A percentile compares a stretch with the other conserved stretches of the same genome.
Evolutionary conservation across 2,329 filamentous ascomycete genomes (phyloP).

Genomic region (Phialophora expanda): DNA sequence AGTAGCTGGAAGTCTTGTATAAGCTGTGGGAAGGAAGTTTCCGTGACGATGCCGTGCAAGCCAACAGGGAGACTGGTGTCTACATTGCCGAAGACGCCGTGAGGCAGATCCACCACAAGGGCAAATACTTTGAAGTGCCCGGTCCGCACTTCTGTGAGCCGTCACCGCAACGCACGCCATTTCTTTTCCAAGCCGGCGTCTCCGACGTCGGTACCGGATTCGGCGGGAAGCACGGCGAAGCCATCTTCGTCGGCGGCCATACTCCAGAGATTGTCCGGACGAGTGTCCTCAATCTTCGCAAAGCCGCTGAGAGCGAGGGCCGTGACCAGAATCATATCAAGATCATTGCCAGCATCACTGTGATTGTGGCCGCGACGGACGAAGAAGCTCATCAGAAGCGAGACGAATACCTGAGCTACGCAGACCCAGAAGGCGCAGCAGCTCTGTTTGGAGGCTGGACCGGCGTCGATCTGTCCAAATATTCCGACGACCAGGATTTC

Average conservation of each 20-base stretch:
- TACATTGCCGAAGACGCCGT: constrained; percentile 65
- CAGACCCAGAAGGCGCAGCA: constrained; percentile 58
- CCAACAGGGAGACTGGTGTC: constrained; percentile 62
- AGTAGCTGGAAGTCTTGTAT: constrained; percentile 44
- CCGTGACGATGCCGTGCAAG: constrained; percentile 55
- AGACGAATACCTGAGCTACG: constrained; percentile 57
- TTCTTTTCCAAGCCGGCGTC: constrained; percentile 56
- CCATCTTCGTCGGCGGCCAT: constrained; percentile 55
- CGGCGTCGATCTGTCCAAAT: constrained; percentile 62
- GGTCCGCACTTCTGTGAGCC: constrained; percentile 55
- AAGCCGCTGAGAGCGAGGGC: constrained; percentile 52
- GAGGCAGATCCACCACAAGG: constrained; percentile 67
- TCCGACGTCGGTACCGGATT: constrained; percentile 54
- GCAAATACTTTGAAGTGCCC: constrained; percentile 51
- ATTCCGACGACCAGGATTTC: constrained; percentile 64
- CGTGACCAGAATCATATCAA: constrained; percentile 63
- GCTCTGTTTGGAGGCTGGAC: constrained; percentile 64
- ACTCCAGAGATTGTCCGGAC: constrained; percentile 49
- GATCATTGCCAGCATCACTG: constrained; percentile 58
- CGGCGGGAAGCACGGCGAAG: constrained; percentile 52
- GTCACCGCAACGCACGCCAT: constrained; percentile 55
- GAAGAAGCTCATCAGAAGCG: constrained; percentile 61
- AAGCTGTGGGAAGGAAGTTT: constrained; percentile 61
- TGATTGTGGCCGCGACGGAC: constrained; percentile 56
- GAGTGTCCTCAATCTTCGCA: constrained; percentile 51